Percentiles rank a stretch among this genome's conserved stretches.
phyloP scores from a whole-genome alignment of 257 asterid genomes.

The Leonotis leonurus region DNA sequence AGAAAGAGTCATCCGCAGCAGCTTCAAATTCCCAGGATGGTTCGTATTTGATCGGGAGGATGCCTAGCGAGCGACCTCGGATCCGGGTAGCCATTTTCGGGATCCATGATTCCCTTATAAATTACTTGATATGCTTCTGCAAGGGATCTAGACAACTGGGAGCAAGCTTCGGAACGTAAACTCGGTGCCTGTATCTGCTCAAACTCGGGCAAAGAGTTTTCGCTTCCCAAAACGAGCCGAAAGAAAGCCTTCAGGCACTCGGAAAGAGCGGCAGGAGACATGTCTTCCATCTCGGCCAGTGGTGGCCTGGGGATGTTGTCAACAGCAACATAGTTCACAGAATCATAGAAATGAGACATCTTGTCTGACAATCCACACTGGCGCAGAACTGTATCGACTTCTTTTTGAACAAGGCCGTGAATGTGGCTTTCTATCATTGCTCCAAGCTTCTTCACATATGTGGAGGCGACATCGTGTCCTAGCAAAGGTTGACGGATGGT shows the following conservation, averaged over 20 bases:
- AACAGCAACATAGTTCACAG: constrained; percentile 19
- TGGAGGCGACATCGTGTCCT: constrained; percentile 70
- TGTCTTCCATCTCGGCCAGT: constrained; percentile 66
- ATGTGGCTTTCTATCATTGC: constrained; percentile 68
- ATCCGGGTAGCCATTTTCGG: constrained; percentile 59
- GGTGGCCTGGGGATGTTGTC: constrained; percentile 39
- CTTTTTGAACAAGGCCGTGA: constrained; percentile 67
- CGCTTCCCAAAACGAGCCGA: constrained; percentile 84
- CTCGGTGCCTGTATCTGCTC: constrained; percentile 89
- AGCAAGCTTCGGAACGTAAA: constrained; percentile 69
- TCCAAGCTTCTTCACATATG: constrained; percentile 67
- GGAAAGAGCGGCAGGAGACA: constrained; percentile 58
- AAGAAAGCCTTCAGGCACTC: constrained; percentile 83
- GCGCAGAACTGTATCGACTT: constrained; percentile 57
- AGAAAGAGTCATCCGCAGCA: too few relatives aligned
- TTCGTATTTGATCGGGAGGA: constrained; percentile 91
- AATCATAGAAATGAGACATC: constrained; percentile 56
- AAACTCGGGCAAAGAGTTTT: constrained; percentile 72
- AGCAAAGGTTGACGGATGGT: constrained; percentile 81
- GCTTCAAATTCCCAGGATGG: constrained; percentile 89
- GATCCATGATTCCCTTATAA: constrained; percentile 72
- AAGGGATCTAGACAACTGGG: constrained; percentile 54
- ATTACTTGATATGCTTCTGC: constrained; percentile 76
- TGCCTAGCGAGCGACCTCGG: constrained; percentile 90
- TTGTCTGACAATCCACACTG: constrained; percentile 73